A percentile compares a stretch with the other conserved stretches of the same genome.
These are phyloP conservation scores for Scheffersomyces stipitis DNA, from an alignment of 805 yeast genomes.

Conservation along the genomic window DNA sequence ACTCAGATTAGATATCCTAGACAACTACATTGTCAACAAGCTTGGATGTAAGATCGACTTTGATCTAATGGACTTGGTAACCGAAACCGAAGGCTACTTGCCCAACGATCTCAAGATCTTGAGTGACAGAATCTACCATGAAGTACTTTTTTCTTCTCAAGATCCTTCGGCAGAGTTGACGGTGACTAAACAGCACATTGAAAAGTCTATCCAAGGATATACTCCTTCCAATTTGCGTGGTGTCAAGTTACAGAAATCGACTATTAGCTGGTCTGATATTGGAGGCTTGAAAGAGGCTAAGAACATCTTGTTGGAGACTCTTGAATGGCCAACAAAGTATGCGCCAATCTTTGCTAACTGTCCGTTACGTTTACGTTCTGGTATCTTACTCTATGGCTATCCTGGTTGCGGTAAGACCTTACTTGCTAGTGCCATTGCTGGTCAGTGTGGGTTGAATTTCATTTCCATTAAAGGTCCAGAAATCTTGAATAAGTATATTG, in stretches of 20 bases:
- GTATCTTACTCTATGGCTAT: constrained; percentile 86
- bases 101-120: constrained; percentile 78
- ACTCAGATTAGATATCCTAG: constrained; percentile 50
- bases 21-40: constrained; percentile 31
- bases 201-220: constrained; percentile 61
- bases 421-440: constrained; percentile 89
- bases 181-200: constrained; percentile 41
- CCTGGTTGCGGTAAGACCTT: constrained; percentile 98
- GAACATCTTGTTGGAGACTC: constrained; percentile 72
- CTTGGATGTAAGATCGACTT: constrained; percentile 36
- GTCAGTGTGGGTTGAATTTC: constrained; percentile 90
- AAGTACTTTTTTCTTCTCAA: constrained; percentile 28
- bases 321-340: constrained; percentile 96
- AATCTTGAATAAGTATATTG: constrained; percentile 90
- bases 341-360: constrained; percentile 92
- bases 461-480: constrained; percentile 96
- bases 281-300: constrained; percentile 87
- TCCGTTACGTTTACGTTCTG: constrained; percentile 85
- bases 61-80: constrained; percentile 45
- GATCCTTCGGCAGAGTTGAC: not conserved
- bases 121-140: constrained; percentile 67
- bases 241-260: constrained; percentile 77
- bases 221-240: constrained; percentile 84
- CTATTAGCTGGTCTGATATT: constrained; percentile 79
- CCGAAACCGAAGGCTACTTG: constrained; percentile 85